phyloP scores from a whole-genome alignment of 352 stramenopile species.

The Elongisporangium anandrum region DNA sequence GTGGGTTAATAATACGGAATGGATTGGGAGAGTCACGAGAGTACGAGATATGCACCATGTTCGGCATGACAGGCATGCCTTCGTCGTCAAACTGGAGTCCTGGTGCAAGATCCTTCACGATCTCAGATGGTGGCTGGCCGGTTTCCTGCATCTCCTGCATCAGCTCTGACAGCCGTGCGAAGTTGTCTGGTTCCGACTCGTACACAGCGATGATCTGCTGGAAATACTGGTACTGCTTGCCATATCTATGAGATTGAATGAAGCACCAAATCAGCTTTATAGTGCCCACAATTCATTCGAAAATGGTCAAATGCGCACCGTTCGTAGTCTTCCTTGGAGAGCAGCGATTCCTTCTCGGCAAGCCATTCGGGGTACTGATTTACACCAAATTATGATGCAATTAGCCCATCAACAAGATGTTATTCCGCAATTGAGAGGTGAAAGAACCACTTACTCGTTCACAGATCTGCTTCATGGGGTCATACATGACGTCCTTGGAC shows the following conservation, averaged over 20 bases:
- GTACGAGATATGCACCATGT: constrained; percentile 59
- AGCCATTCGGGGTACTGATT: constrained; percentile 95
- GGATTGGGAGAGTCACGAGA: neutral
- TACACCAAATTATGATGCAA: neutral
- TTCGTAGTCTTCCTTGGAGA: constrained; percentile 92
- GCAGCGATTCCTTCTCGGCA: constrained; percentile 85
- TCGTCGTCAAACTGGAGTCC: constrained; percentile 95
- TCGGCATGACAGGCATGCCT: constrained; percentile 96
- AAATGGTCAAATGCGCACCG: constrained; percentile 21
- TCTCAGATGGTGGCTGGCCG: constrained; percentile 94
- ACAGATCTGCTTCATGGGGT: constrained; percentile 95
- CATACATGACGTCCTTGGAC: constrained; percentile 98
- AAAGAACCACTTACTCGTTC: constrained; percentile 51
- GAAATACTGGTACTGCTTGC: constrained; percentile 97
- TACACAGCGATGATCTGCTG: constrained; percentile 96
- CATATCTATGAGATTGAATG: constrained; percentile 57
- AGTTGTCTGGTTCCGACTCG: constrained; percentile 96
- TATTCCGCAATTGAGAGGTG: neutral
- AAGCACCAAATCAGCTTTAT: neutral
- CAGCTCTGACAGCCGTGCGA: constrained; percentile 91
- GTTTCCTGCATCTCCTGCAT: constrained; percentile 96
- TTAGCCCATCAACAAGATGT: neutral
- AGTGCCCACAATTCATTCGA: neutral
- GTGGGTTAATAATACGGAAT: neutral
- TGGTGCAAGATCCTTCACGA: constrained; percentile 98